phyloP scores from a whole-genome alignment of 306 rosid genomes.

The Malus orientalis region DNA sequence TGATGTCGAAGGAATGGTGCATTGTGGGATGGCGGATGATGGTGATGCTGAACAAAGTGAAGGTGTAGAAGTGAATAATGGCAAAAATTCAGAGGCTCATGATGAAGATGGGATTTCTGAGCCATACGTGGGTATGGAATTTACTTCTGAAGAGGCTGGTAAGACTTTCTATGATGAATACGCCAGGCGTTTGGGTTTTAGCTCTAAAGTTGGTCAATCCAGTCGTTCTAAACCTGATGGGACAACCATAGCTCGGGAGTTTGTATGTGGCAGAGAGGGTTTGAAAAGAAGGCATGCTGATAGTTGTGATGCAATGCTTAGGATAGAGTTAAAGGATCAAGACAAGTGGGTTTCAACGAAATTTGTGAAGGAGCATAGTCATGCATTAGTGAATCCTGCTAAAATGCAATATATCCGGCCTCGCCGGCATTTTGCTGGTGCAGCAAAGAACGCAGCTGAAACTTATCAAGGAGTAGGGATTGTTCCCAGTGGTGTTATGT shows the following conservation, averaged over 20 bases:
- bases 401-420: constrained; percentile 52
- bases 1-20: constrained; percentile 47
- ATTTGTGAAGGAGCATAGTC: constrained; percentile 82
- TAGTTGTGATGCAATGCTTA: constrained; percentile 69
- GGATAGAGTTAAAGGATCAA: constrained; percentile 55
- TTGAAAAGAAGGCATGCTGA: constrained; percentile 56
- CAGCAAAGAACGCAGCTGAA: constrained; percentile 58
- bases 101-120: constrained; percentile 34
- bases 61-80: constrained; percentile 36
- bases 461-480: constrained; percentile 59
- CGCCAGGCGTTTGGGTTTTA: constrained; percentile 43
- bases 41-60: constrained; percentile 38
- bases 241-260: constrained; percentile 44
- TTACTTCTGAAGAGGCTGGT: constrained; percentile 47
- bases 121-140: constrained; percentile 55
- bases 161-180: constrained; percentile 43
- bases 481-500: constrained; percentile 91
- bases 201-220: constrained; percentile 45
- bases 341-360: constrained; percentile 79
- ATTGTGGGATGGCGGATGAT: constrained; percentile 37
- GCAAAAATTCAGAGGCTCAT: constrained; percentile 28
- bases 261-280: constrained; percentile 67
- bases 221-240: constrained; percentile 52
- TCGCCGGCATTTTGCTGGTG: constrained; percentile 78
- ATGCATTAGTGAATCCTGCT: constrained; percentile 42